Base-by-base conservation (phyloP, 2,329 filamentous ascomycete species). In the Emmonsiellopsis sp. region DNA sequence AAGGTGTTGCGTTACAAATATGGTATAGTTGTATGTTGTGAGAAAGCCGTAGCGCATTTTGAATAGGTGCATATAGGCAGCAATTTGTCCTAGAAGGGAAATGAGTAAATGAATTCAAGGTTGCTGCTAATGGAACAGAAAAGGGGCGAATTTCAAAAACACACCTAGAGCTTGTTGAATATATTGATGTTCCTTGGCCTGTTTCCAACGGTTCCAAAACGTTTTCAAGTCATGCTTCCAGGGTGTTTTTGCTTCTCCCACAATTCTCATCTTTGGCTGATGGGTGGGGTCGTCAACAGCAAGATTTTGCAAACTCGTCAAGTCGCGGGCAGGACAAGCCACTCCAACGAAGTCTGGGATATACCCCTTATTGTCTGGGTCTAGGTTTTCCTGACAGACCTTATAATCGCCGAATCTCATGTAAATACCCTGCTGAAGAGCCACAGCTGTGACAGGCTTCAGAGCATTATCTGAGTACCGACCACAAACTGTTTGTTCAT, bases 211-310 rank as follows among this genome's bases (percentile, higher is more conserved):
- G 30, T 3, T 26, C 2, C 37, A 57, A 31, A 26, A 26, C 2
- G 3, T 26, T 26, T 26, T 26, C 20, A 26, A 26, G 7, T 55
- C 34, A 52, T 57, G 55, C 8, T 51, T 53, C 55, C 53, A 57
- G 6, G 55, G 53, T 15, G 53, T 57, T 38, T 57, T 57, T 8
- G 50, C 55, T 53, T 57, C 52, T 20, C 55, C 55, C 11, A 57
- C 42, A 42, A 57, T 11, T n/a, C n/a, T n/a, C 48, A 58, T 31
- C 3, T 35, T 26, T 9, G 42, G 51, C 20, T 49, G 11, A 7
- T 30, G 30, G 2, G 20, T 16, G 32, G 42, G 42, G 10, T 16
- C 3, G 3, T 44, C 16, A 44, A 7, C 13, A 15, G 7, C 42
- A 44, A 40, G 37, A 4, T 44, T 26, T 44, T 15, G 16, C 11